Base-by-base conservation (phyloP, 2,329 filamentous ascomycete species). In the Corniculantispora saksenae region DNA sequence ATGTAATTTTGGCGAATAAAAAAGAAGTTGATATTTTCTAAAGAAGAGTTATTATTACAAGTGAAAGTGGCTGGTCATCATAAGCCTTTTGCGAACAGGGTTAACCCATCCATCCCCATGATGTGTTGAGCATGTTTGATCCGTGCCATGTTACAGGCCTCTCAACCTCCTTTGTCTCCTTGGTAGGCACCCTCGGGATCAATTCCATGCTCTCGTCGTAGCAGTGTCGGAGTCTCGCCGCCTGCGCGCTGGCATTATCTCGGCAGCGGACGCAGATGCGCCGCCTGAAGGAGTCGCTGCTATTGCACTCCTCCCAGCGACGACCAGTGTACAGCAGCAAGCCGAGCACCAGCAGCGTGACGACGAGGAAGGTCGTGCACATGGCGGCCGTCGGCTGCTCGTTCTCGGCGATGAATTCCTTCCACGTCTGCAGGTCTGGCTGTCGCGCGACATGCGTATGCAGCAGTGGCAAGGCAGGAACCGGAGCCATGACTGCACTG, bases 21-120 rank as follows among this genome's bases (percentile, higher is more conserved):
- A 32, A 45, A 35, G 15, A 51, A 43, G 35, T 51, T 25, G 25
- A 45, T 47, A 32, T 58, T 55, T n/a, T 62, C n/a, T 35, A 19
- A 47, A 15, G 3, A 43, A 19, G 25, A 27, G 10, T 3, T 53
- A 29, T 29, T 25, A 50, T 23, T 3, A 50, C 47, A 45, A 43
- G 55, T 43, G 55, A 45, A 58, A 5, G 35, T 29, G 13, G 6
- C 32, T 62, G 15, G 19, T 12, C 23, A 2, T 6, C 7, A 25
- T 29, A 3, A 23, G 23, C 23, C 19, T 10, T 19, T 13, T 8
- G 12, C 2, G 7, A 10, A 0, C n/a, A 25, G 1, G 12, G 19
- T 23, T 25, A 64, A 23, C 19, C 35, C 64, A 60, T 66, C 53
- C 53, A 66, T 12, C 54, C 64, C 64, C 64, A 66, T 6, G 64